Evolutionary conservation across 768 basidiomycete genomes (phyloP).

Genomic region (Boletus subcaerulescens): DNA sequence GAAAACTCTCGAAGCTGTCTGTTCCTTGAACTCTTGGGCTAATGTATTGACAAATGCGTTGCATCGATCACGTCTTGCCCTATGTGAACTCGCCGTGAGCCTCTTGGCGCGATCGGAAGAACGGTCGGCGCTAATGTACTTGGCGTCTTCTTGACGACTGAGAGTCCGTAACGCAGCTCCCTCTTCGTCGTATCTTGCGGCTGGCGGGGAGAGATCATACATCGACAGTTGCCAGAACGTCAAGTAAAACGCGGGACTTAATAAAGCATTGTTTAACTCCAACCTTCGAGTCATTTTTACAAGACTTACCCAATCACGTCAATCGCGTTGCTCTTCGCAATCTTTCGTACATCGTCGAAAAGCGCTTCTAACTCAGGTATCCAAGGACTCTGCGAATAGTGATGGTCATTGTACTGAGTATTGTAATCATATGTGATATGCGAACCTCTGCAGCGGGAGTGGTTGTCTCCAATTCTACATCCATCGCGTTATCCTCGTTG

Average conservation of each 20-base stretch:
- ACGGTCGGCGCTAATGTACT: slow-evolving; percentile 64
- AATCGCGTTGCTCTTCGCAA: slow-evolving; percentile 63
- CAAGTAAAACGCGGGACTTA: slow-evolving; percentile 85
- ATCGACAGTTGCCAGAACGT: slow-evolving; percentile 97
- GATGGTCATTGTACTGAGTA: slow-evolving; percentile 2
- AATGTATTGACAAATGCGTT: slow-evolving; percentile 57
- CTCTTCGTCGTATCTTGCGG: slow-evolving; percentile 76
- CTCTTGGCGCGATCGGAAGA: slow-evolving; percentile 64
- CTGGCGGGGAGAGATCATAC: slow-evolving; percentile 82
- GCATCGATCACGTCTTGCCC: slow-evolving; percentile 63
- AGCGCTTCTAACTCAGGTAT: slow-evolving; percentile 66
- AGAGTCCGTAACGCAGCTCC: slow-evolving; percentile 55
- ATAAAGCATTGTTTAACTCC: slow-evolving; percentile 5
- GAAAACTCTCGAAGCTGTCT: slow-evolving; percentile 65
- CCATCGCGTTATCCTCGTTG: slow-evolving; percentile 52
- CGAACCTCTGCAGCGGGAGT: slow-evolving; percentile 28
- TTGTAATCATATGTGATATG: slow-evolving; percentile 1
- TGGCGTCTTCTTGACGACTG: slow-evolving; percentile 66
- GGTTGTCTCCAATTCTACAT: slow-evolving; percentile 39
- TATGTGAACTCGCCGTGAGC: slow-evolving; percentile 53
- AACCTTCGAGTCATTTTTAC: background rate
- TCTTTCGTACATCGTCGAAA: slow-evolving; percentile 72
- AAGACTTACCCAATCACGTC: slow-evolving; percentile 68
- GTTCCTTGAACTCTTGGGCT: slow-evolving; percentile 71
- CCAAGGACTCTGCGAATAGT: slow-evolving; percentile 62